These are phyloP conservation scores for Kurtzmaniella cleridarum DNA, from an alignment of 805 yeast genomes.

Conservation along the genomic window DNA sequence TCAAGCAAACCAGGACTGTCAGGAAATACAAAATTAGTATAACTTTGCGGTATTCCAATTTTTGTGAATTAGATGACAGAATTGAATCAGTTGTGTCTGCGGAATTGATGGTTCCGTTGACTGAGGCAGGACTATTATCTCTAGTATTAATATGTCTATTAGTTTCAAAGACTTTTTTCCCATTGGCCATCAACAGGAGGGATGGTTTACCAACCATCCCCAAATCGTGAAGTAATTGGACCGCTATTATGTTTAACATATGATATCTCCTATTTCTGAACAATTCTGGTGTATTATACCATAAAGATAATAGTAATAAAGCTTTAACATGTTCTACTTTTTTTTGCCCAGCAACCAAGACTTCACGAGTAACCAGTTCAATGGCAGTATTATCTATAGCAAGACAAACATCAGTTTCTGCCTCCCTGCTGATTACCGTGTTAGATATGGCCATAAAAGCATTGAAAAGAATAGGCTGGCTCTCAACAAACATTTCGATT, in stretches of 20 bases:
- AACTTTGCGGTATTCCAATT: conserved; percentile 43
- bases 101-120: too few species aligned
- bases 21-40: conserved; percentile 56
- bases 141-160: too few species aligned
- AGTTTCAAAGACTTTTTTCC: too few species aligned
- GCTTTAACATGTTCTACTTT: conserved; percentile 62
- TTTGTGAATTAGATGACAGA: neutral
- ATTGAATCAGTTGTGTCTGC: conserved; percentile 2
- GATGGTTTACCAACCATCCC: conserved; percentile 57
- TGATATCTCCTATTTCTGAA: conserved; percentile 77
- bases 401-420: conserved; percentile 38
- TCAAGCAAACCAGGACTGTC: conserved; percentile 59
- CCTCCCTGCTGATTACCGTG: conserved; percentile 27
- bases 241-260: conserved; percentile 58
- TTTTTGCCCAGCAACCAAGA: conserved; percentile 66
- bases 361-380: conserved; percentile 48
- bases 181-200: too few species aligned
- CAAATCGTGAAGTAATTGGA: conserved; percentile 67
- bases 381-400: conserved; percentile 50
- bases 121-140: too few species aligned
- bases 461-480: conserved; percentile 58
- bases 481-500: conserved; percentile 42
- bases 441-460: conserved; percentile 61
- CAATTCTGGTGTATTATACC: conserved; percentile 84
- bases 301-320: conserved; percentile 54